Percentiles rank a stretch among this genome's conserved stretches.
Evolutionary conservation across 2,329 filamentous ascomycete species (phyloP).

Genomic region (Bipolaris sorokiniana): DNA sequence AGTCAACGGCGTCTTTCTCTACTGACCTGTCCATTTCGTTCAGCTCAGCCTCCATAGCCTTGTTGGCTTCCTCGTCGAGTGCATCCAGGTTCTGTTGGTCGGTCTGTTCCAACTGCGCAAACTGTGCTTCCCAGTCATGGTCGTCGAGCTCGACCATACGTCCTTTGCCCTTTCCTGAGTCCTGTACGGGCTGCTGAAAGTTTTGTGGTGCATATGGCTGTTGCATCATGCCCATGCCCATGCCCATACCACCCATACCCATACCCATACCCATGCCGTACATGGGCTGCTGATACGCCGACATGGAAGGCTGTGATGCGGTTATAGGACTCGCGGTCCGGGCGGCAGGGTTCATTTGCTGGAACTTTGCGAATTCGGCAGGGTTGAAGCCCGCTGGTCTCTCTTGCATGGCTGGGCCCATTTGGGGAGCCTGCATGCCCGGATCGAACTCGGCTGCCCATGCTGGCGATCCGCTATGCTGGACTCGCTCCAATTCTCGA

Average conservation of each 20-base stretch:
- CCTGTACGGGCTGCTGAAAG: constrained; percentile 54
- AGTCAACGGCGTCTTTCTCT: constrained; percentile 75
- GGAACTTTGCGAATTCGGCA: constrained; percentile 87
- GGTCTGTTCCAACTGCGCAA: constrained; percentile 81
- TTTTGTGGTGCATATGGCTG: constrained; percentile 52
- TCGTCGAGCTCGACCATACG: constrained; percentile 90
- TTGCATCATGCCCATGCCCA: constrained; percentile 56
- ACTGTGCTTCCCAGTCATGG: constrained; percentile 93
- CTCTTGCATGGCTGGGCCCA: constrained; percentile 72
- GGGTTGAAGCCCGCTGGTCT: constrained; percentile 67
- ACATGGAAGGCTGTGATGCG: constrained; percentile 50
- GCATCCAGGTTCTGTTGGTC: constrained; percentile 58
- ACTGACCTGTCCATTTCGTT: constrained; percentile 88
- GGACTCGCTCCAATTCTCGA: constrained; percentile 64
- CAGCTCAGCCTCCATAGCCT: constrained; percentile 82
- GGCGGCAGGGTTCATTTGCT: constrained; percentile 65
- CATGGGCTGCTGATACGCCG: constrained; percentile 63
- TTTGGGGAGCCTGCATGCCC: constrained; percentile 66
- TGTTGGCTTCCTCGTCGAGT: constrained; percentile 68
- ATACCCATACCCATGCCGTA: constrained; percentile 50
- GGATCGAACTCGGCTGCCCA: constrained; percentile 71
- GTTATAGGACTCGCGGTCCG: constrained; percentile 66
- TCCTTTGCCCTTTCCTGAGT: constrained; percentile 77
- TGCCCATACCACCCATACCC: constrained; percentile 54
- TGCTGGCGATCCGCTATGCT: constrained; percentile 60